Percentiles rank a stretch among this genome's conserved stretches.
phyloP scores from a whole-genome alignment of 805 yeast genomes.

The Yamadazyma philogaea region DNA sequence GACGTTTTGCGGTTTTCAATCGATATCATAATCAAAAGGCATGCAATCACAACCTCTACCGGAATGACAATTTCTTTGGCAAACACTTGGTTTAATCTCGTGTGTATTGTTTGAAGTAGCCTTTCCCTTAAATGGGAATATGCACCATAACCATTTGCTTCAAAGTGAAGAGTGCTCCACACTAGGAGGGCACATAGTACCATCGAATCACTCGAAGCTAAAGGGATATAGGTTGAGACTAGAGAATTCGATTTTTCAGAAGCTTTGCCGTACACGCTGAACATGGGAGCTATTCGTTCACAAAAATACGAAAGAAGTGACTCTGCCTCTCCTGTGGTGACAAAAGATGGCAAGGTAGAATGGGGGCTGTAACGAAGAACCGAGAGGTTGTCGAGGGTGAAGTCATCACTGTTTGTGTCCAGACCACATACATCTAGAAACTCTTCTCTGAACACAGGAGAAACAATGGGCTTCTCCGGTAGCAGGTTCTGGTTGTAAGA shows the following conservation, averaged over 20 bases:
- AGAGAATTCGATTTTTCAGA: conserved; percentile 5
- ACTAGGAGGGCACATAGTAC: conserved; percentile 1
- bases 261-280: conserved; percentile 3
- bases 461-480: too few relatives aligned
- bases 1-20: conserved; percentile 5
- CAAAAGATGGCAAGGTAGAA: too few relatives aligned
- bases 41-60: conserved; percentile 6
- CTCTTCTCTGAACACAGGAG: too few relatives aligned
- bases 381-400: too few relatives aligned
- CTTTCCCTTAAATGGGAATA: neutral
- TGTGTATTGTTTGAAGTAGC: neutral
- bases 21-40: conserved; percentile 8
- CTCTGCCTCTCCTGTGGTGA: neutral
- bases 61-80: neutral
- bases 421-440: too few relatives aligned
- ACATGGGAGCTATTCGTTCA: conserved; percentile 5
- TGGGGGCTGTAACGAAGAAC: too few relatives aligned
- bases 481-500: too few relatives aligned
- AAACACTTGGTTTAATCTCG: neutral
- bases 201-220: conserved; percentile 5
- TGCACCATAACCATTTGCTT: conserved; percentile 1
- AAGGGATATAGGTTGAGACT: conserved; percentile 7
- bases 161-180: conserved; percentile 8
- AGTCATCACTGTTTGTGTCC: too few relatives aligned
- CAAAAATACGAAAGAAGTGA: conserved; percentile 3